Evolutionary conservation across 306 rosid genomes (phyloP).

Genomic region (Mimosa bimucronata): DNA sequence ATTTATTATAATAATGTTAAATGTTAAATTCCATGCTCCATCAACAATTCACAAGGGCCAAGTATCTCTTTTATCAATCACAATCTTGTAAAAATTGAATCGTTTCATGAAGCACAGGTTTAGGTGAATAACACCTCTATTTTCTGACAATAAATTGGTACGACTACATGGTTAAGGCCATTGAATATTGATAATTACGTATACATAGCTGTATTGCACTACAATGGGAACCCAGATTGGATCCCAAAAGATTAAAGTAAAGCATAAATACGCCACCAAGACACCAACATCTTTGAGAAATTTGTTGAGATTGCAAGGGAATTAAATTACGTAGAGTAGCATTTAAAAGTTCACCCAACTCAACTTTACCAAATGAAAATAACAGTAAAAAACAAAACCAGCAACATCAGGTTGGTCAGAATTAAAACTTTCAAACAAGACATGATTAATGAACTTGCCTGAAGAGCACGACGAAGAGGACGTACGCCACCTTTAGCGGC

Average conservation of each 20-base stretch:
- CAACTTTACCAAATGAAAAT: not conserved
- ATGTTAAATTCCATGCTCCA: slow-evolving; percentile 24
- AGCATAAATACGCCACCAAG: slow-evolving; percentile 31
- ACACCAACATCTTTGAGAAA: slow-evolving; percentile 25
- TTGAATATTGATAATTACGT: not conserved
- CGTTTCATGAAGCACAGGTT: slow-evolving; percentile 30
- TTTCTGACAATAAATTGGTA: not conserved
- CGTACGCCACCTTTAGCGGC: slow-evolving; percentile 88
- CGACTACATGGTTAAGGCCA: slow-evolving; percentile 12
- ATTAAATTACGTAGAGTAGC: not conserved
- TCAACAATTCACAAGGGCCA: slow-evolving; percentile 25
- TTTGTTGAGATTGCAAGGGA: not conserved
- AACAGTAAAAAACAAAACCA: not conserved
- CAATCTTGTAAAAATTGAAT: not conserved
- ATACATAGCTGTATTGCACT: slow-evolving; percentile 28
- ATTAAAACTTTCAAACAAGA: slow-evolving; percentile 19
- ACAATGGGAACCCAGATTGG: slow-evolving; percentile 4
- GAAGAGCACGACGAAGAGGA: slow-evolving; percentile 93
- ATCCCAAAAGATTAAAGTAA: slow-evolving; percentile 19
- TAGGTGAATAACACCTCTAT: slow-evolving; percentile 19
- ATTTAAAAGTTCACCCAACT: not conserved
- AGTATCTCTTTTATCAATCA: not conserved
- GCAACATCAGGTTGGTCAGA: slow-evolving; percentile 25
- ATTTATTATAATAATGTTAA: slow-evolving; percentile 2
- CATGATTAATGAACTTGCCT: slow-evolving; percentile 53